Conservation (phyloP, 768 basidiomycete species). For the Lactarius sp. region DNA sequence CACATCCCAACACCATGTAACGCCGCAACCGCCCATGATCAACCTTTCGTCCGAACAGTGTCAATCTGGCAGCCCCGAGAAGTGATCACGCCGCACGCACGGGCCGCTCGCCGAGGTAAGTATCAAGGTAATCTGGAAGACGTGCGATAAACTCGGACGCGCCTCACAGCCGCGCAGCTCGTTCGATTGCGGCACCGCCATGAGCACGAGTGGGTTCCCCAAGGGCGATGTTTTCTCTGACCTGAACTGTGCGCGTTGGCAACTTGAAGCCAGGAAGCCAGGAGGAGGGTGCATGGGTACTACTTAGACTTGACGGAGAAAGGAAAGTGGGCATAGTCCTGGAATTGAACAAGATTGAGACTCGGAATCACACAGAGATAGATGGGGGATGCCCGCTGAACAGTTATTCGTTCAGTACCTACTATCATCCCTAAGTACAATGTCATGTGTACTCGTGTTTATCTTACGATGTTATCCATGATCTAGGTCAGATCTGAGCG, state of each 20-base stretch:
- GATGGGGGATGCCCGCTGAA: no score
- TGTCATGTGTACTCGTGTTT: no score
- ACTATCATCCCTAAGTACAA: no score
- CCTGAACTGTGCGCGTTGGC: not conserved
- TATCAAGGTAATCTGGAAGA: conserved; percentile 63
- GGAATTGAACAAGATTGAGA: no score
- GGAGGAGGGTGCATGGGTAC: not conserved
- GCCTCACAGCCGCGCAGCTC: conserved; percentile 67
- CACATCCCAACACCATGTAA: no score
- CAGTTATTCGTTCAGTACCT: no score
- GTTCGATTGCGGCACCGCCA: conserved; percentile 54
- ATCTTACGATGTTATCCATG: no score
- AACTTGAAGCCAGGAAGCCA: no score
- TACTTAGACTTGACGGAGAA: conserved; percentile 51
- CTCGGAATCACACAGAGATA: no score
- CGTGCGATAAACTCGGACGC: conserved; percentile 59
- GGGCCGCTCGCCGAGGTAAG: conserved; percentile 64
- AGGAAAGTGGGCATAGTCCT: conserved; percentile 78
- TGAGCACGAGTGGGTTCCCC: conserved; percentile 54
- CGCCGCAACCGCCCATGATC: conserved; percentile 1
- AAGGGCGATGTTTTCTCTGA: conserved; percentile 71
- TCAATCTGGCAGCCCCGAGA: conserved; percentile 55
- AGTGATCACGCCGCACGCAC: conserved; percentile 55
- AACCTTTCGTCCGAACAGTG: conserved; percentile 58
- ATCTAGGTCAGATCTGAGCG: no score